Conservation (phyloP, 2,329 filamentous ascomycete genomes). For the Phaeomoniella chlamydospora region DNA sequence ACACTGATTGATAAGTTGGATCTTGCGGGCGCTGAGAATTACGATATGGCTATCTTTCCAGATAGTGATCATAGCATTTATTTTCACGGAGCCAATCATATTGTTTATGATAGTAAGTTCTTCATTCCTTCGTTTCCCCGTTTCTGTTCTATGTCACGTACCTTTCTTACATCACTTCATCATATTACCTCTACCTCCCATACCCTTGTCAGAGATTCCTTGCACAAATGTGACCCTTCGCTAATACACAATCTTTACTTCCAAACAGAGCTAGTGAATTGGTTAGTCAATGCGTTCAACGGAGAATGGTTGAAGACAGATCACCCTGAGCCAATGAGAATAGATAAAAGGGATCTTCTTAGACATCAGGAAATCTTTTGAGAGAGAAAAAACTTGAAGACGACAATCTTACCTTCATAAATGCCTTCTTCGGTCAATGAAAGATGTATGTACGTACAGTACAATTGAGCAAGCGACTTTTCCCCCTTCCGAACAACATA, state of each 20-base stretch:
- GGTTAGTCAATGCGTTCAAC: slow-evolving; percentile 95
- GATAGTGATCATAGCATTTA: slow-evolving; percentile 91
- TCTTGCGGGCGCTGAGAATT: slow-evolving; percentile 70
- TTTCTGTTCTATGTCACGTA: background rate
- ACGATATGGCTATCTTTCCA: slow-evolving; percentile 91
- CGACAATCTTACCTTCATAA: too few relatives aligned
- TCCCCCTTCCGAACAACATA: too few relatives aligned
- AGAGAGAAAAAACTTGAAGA: too few relatives aligned
- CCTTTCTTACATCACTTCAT: too few relatives aligned
- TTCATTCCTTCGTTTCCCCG: slow-evolving; percentile 1
- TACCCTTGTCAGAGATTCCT: too few relatives aligned
- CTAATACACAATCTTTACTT: slow-evolving; percentile 1
- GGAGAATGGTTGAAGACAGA: slow-evolving; percentile 68
- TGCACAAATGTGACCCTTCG: too few relatives aligned
- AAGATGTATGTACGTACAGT: too few relatives aligned
- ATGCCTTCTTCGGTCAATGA: too few relatives aligned
- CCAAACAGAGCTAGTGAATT: slow-evolving; percentile 57
- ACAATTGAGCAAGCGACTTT: too few relatives aligned
- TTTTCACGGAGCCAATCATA: slow-evolving; percentile 81
- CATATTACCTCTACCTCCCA: too few relatives aligned
- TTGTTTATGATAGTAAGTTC: slow-evolving; percentile 83
- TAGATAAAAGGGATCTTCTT: background rate
- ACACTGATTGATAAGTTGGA: slow-evolving; percentile 78
- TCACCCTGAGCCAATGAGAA: slow-evolving; percentile 30
- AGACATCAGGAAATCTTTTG: too few relatives aligned